Conservation (phyloP, 805 yeast species). For the Yarrowia divulgata region DNA sequence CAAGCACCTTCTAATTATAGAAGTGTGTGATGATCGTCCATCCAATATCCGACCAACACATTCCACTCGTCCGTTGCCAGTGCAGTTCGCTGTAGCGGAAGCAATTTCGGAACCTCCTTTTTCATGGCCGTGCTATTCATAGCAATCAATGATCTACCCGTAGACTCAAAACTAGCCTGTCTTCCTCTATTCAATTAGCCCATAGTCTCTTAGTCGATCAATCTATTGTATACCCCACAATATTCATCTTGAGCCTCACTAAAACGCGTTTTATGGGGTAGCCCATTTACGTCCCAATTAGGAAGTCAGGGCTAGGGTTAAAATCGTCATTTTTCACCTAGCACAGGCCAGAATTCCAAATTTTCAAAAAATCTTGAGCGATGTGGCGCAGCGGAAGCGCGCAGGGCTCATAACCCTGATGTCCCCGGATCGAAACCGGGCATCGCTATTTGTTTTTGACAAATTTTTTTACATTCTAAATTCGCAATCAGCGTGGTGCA, state of each 20-base stretch:
- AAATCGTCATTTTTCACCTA: background rate
- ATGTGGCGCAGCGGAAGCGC: constrained; percentile 76
- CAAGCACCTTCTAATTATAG: background rate
- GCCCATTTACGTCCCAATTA: background rate
- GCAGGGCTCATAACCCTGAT: constrained; percentile 97
- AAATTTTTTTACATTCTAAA: too few relatives aligned
- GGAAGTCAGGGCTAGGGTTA: constrained; percentile 15
- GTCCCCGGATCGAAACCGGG: constrained; percentile 92
- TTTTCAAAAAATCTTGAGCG: constrained; percentile 45
- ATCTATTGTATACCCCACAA: too few relatives aligned
- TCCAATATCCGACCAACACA: too few relatives aligned
- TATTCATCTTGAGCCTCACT: too few relatives aligned
- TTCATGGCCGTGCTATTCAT: too few relatives aligned
- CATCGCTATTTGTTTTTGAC: constrained; percentile 62
- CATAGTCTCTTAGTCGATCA: too few relatives aligned
- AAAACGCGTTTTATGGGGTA: background rate
- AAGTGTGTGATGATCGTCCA: background rate
- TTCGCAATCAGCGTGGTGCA: background rate
- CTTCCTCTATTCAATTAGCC: too few relatives aligned
- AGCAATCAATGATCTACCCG: too few relatives aligned
- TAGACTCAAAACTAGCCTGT: too few relatives aligned
- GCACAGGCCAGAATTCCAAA: background rate
- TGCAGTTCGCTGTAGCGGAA: too few relatives aligned
- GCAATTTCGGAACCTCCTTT: too few relatives aligned
- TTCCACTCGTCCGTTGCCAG: too few relatives aligned